Evolutionary conservation across 768 basidiomycete genomes (phyloP).

Genomic region (Mycena crocata): DNA sequence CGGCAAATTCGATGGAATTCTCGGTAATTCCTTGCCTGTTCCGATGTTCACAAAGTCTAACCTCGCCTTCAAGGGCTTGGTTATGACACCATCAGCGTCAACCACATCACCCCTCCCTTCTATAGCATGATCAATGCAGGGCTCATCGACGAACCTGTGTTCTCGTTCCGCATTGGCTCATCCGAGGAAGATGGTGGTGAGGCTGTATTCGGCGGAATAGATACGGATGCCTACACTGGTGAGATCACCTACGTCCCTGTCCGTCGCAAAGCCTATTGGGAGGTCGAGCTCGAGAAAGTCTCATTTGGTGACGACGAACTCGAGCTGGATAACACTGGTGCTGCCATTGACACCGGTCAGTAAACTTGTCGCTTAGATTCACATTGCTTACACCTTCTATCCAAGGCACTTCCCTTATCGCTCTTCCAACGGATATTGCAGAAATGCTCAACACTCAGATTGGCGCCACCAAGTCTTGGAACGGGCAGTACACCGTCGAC

Average conservation of each 20-base stretch:
- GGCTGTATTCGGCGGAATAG: constrained; percentile 92
- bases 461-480: constrained; percentile 95
- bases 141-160: constrained; percentile 87
- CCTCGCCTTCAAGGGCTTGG: constrained; percentile 88
- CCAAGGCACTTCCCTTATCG: constrained; percentile 92
- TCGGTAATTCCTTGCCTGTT: not conserved
- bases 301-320: constrained; percentile 87
- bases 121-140: constrained; percentile 90
- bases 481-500: constrained; percentile 93
- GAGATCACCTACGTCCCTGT: constrained; percentile 89
- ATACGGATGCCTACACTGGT: constrained; percentile 80
- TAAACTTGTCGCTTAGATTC: not conserved
- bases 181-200: constrained; percentile 92
- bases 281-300: constrained; percentile 92
- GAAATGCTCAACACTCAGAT: constrained; percentile 98
- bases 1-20: constrained; percentile 72
- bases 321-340: constrained; percentile 93
- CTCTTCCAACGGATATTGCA: constrained; percentile 91
- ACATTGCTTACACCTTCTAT: not conserved
- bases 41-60: not conserved
- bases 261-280: constrained; percentile 97
- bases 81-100: constrained; percentile 96
- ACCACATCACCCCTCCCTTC: constrained; percentile 92
- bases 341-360: constrained; percentile 89
- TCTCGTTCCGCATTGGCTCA: constrained; percentile 92